Percentiles rank a stretch among this genome's conserved stretches.
These are phyloP conservation scores for Crithidia brevicula DNA, from an alignment of 208 protist species.

Conservation along the genomic window DNA sequence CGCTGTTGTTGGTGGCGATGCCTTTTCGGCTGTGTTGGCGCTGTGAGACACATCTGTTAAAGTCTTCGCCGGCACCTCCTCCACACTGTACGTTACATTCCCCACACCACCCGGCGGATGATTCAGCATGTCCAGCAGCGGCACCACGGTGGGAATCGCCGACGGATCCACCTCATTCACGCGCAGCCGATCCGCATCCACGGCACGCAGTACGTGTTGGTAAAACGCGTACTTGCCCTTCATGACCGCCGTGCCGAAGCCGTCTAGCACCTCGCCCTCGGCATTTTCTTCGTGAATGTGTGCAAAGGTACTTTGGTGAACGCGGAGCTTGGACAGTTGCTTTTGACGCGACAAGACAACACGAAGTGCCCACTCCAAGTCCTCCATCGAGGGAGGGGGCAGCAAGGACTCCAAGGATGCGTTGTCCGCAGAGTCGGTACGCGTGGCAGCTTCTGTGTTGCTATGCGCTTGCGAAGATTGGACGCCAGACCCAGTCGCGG, in stretches of 20 bases:
- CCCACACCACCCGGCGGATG: conserved; percentile 44
- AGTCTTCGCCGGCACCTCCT: conserved; percentile 2
- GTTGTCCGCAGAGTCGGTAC: background rate
- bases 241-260: conserved; percentile 31
- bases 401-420: conserved; percentile 8
- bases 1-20: background rate
- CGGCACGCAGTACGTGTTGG: conserved; percentile 36
- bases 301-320: conserved; percentile 16
- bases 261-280: conserved; percentile 37
- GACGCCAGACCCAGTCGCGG: too few species aligned
- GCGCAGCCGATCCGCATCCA: conserved; percentile 34
- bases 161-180: conserved; percentile 49
- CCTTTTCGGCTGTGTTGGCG: background rate
- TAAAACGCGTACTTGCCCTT: conserved; percentile 34
- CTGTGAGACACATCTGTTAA: too few species aligned
- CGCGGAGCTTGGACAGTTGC: conserved; percentile 39
- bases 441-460: background rate
- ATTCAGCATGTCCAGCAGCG: conserved; percentile 65
- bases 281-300: conserved; percentile 19
- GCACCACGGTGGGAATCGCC: conserved; percentile 47
- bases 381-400: conserved; percentile 52
- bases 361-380: conserved; percentile 67
- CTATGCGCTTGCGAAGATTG: background rate
- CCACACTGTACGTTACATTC: conserved; percentile 40
- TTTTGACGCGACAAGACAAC: conserved; percentile 62